Base-by-base conservation (phyloP, 208 protist genomes). In the Trypanosoma vivax region DNA sequence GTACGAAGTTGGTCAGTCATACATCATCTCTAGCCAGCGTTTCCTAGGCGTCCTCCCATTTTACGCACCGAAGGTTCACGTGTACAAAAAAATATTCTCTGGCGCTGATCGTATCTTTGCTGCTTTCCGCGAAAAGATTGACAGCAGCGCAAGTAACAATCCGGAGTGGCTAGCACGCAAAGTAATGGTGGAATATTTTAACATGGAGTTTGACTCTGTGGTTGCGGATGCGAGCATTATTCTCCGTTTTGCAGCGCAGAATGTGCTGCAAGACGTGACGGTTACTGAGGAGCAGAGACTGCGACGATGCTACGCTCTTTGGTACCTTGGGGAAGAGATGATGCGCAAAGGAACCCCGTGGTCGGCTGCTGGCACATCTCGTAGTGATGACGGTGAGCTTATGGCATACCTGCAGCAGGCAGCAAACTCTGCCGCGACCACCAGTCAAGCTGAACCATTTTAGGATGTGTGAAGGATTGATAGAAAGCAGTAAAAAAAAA, bases 361-460 rank as follows among this genome's bases (percentile, higher is more conserved):
- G 74, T 65, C 49, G 41, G 7, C 34, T 37, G 23, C 34, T 60
- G 37, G 0, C 28, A 19, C 43, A 30, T 27, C 39, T 24, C 27
- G 33, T 64, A 73, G 45, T 6, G 76, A 78, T 47, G 76, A 90
- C 39, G 74, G 64, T 14, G 82, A 93, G 43, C 31, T 93, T 7
- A 66, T 82, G 29, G 79, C 82, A 23, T 90, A 90, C 51, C 55
- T 93, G 14, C 86, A 93, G 57, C 82, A 93, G 52, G 82, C 86
- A 1, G 79, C 82, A 7, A 86, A 71, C 35, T 78, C 86, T 1
- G 47, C 60, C 3, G 68, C 79, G 1, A 81, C 73, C 1, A 90
- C 78, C 13, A 70, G 70, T 37, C 68, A 73, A 39, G 70, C 79
- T 0, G 70, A 51, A 1, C 39, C 65, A 21, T 90, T 90, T 49